Evolutionary conservation across 1,284 basidiomycete genomes (phyloP).

Genomic region (Puccinia coronata): DNA sequence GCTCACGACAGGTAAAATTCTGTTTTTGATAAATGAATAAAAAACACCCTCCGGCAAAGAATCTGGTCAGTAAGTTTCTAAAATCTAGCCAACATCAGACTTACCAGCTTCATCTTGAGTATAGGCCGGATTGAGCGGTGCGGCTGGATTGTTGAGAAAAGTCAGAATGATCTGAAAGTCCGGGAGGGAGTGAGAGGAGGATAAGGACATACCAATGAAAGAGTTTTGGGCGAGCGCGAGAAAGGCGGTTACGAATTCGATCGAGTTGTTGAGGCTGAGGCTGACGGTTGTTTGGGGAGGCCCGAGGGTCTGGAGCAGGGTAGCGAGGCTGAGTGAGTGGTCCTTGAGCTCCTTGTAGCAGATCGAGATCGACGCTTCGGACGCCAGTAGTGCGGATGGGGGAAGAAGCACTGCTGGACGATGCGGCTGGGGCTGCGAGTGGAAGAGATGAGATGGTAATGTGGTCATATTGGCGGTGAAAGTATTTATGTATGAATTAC

Average conservation of each 20-base stretch:
- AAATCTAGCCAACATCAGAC: conserved; percentile 54
- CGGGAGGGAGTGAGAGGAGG: not conserved
- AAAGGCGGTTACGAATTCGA: conserved; percentile 43
- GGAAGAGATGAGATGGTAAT: conserved; percentile 18
- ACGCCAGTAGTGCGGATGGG: conserved; percentile 2
- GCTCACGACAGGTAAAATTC: conserved; percentile 44
- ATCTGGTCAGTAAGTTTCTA: not conserved
- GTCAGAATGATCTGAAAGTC: not conserved
- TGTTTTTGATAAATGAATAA: not conserved
- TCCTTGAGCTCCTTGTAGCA: conserved; percentile 21
- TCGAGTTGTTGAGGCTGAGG: conserved; percentile 44
- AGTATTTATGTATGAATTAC: no score
- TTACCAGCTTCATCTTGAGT: conserved; percentile 58
- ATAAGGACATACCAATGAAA: conserved; percentile 32
- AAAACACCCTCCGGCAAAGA: no score
- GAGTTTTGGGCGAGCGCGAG: conserved; percentile 37
- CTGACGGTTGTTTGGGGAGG: conserved; percentile 32
- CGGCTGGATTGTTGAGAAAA: conserved; percentile 53
- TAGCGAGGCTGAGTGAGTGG: not conserved
- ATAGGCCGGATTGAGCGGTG: conserved; percentile 62
- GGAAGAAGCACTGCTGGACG: conserved; percentile 24
- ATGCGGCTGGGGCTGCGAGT: not conserved
- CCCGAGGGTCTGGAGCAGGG: not conserved
- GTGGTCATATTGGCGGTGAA: not conserved
- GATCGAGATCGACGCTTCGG: not conserved